phyloP scores from a whole-genome alignment of 2,329 filamentous ascomycete species.

The Trichoderma cornu-damae region DNA sequence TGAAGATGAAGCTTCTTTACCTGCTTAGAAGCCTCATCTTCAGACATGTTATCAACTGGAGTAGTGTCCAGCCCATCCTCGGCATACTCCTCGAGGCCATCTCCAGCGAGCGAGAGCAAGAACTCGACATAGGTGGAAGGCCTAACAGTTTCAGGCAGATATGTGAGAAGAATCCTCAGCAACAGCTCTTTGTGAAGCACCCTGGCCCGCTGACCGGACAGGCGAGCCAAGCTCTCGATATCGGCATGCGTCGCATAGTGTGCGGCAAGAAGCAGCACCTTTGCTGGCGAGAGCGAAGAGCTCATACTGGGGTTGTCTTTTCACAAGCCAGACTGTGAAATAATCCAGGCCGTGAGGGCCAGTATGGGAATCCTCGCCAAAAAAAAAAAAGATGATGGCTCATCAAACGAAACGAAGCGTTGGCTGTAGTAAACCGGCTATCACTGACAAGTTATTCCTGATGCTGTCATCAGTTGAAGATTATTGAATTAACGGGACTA shows the following conservation, averaged over 20 bases:
- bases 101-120: constrained; percentile 51
- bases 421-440: neutral
- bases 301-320: constrained; percentile 22
- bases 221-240: constrained; percentile 54
- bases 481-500: constrained; percentile 13
- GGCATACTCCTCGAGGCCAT: constrained; percentile 38
- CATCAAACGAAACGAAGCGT: neutral
- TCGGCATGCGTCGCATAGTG: constrained; percentile 63
- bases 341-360: constrained; percentile 9
- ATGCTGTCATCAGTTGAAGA: constrained; percentile 13
- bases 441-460: neutral
- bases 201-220: constrained; percentile 52
- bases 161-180: constrained; percentile 69
- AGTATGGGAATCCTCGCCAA: constrained; percentile 8
- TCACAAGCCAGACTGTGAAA: neutral
- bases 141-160: constrained; percentile 65
- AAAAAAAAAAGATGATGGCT: neutral
- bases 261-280: constrained; percentile 67
- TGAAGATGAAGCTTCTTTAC: constrained; percentile 59
- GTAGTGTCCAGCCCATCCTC: constrained; percentile 50
- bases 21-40: constrained; percentile 59
- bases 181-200: constrained; percentile 60
- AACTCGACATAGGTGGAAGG: constrained; percentile 59
- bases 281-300: constrained; percentile 54
- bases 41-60: constrained; percentile 52